Percentiles rank a stretch among this genome's conserved stretches.
Conservation (phyloP, 2,329 filamentous ascomycete species). For the Diplocarpon mali region DNA sequence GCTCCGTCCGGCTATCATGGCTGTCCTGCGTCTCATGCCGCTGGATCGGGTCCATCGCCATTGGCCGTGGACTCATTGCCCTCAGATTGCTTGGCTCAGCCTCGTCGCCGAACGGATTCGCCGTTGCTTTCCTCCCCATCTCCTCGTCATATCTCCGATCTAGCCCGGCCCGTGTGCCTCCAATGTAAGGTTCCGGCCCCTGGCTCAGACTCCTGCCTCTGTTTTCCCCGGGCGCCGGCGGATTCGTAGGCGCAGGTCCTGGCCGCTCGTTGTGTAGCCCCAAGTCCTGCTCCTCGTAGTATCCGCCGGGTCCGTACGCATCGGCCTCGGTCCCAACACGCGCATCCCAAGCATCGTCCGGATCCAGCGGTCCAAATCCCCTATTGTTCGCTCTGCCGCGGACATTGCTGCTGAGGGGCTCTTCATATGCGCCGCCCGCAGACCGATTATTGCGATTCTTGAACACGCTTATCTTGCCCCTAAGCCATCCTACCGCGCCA, state of each 20-base stretch:
- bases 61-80: slow-evolving; percentile 68
- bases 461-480: slow-evolving; percentile 51
- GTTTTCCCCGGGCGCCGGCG: slow-evolving; percentile 32
- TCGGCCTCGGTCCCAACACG: slow-evolving; percentile 66
- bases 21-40: slow-evolving; percentile 18
- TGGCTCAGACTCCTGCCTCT: slow-evolving; percentile 33
- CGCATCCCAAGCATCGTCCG: slow-evolving; percentile 79
- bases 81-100: slow-evolving; percentile 51
- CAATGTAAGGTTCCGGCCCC: slow-evolving; percentile 32
- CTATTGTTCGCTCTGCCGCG: slow-evolving; percentile 34
- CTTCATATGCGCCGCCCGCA: slow-evolving; percentile 62
- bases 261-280: slow-evolving; percentile 34
- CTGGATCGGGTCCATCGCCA: slow-evolving; percentile 36
- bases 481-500: slow-evolving; percentile 62
- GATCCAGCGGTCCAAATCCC: slow-evolving; percentile 60
- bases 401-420: slow-evolving; percentile 32
- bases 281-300: slow-evolving; percentile 70
- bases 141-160: slow-evolving; percentile 35
- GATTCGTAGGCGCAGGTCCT: slow-evolving; percentile 35
- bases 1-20: slow-evolving; percentile 51
- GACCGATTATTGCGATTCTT: slow-evolving; percentile 55
- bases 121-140: slow-evolving; percentile 30
- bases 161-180: slow-evolving; percentile 31
- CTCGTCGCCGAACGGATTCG: slow-evolving; percentile 61
- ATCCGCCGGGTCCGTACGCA: slow-evolving; percentile 46